These are phyloP conservation scores for Aspergillus novoparasiticus DNA, from an alignment of 2,329 filamentous ascomycete species.

Conservation along the genomic window DNA sequence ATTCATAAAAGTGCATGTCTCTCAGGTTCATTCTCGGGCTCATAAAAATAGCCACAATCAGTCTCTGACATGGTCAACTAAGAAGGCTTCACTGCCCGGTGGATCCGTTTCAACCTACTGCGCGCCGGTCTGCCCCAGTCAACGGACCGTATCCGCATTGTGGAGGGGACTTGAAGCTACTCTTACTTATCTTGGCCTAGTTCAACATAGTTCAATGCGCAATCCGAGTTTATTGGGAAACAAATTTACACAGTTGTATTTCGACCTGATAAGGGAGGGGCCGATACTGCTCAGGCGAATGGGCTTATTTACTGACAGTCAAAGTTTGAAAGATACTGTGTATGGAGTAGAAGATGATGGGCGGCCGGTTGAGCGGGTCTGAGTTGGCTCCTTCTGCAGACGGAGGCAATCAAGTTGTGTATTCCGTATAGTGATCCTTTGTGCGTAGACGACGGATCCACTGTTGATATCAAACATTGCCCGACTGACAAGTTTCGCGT, in stretches of 20 bases:
- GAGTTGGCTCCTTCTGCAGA: not conserved
- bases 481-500: not conserved
- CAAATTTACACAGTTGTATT: not conserved
- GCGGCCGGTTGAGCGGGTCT: not conserved
- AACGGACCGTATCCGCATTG: constrained; percentile 19
- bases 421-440: not conserved
- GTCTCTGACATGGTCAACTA: not conserved
- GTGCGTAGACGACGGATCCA: not conserved
- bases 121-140: constrained; percentile 15
- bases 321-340: not conserved
- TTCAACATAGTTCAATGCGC: not conserved
- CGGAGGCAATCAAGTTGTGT: not conserved
- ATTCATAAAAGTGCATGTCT: not conserved
- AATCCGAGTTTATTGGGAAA: not conserved
- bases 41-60: not conserved
- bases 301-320: not conserved
- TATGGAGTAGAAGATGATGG: not conserved
- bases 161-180: constrained; percentile 5
- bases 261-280: not conserved
- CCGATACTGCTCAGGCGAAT: not conserved
- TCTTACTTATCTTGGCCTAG: not conserved
- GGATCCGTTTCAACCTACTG: constrained; percentile 15
- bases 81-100: constrained; percentile 1
- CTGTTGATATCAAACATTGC: not conserved
- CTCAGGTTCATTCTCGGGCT: not conserved